Conservation (phyloP, 441 rosid genomes). For the Mallotus japonicus region DNA sequence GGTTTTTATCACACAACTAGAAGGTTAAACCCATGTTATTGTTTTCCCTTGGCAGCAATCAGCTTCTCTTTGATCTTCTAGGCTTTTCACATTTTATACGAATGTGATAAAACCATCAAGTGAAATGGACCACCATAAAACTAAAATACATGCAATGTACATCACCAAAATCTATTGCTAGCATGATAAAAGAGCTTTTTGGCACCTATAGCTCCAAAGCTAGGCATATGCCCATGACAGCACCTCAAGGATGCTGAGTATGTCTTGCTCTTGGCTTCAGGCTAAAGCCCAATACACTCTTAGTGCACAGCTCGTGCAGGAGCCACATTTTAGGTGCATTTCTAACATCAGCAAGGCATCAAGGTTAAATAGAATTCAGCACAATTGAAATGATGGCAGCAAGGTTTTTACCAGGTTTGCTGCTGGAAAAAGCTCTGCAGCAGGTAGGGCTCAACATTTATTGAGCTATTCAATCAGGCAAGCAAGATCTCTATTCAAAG, state of each 20-base stretch:
- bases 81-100: background rate
- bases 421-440: conserved; percentile 7
- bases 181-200: background rate
- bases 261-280: background rate
- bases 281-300: background rate
- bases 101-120: background rate
- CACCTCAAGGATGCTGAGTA: background rate
- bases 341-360: background rate
- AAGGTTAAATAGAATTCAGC: background rate
- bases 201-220: background rate
- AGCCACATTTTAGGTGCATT: background rate
- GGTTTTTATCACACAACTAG: background rate
- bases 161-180: background rate
- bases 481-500: background rate
- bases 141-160: background rate
- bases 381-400: background rate
- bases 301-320: background rate
- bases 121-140: background rate
- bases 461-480: background rate
- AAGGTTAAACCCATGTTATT: no score
- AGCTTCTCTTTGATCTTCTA: background rate
- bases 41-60: background rate
- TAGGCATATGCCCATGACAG: background rate
- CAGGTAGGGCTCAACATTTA: background rate
- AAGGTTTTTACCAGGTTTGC: background rate